Evolutionary conservation across 441 rosid genomes (phyloP).

Genomic region (Croton laevigatus): DNA sequence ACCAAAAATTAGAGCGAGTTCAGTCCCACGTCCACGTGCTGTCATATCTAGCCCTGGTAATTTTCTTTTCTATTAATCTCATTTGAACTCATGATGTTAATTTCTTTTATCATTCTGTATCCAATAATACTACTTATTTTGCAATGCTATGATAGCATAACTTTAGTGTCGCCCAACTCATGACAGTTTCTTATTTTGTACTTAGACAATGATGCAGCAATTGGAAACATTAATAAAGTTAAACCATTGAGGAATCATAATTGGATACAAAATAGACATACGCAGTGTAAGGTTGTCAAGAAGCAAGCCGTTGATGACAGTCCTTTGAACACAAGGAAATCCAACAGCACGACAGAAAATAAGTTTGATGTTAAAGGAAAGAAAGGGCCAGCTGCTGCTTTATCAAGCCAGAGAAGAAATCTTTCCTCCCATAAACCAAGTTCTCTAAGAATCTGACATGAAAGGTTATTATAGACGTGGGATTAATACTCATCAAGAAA

Average conservation of each 20-base stretch:
- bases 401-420: slow-evolving; percentile 27
- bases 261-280: slow-evolving; percentile 30
- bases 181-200: slow-evolving; percentile 2
- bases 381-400: slow-evolving; percentile 22
- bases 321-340: slow-evolving; percentile 22
- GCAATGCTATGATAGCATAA: too few relatives aligned
- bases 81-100: neutral
- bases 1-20: slow-evolving; percentile 44
- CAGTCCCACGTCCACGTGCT: slow-evolving; percentile 64
- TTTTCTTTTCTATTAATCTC: neutral
- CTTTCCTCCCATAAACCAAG: slow-evolving; percentile 23
- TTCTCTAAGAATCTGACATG: slow-evolving; percentile 18
- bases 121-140: too few relatives aligned
- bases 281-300: slow-evolving; percentile 25
- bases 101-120: neutral
- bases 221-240: slow-evolving; percentile 40
- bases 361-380: slow-evolving; percentile 27
- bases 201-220: slow-evolving; percentile 54
- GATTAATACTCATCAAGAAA: neutral
- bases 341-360: slow-evolving; percentile 21
- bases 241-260: slow-evolving; percentile 31
- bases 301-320: slow-evolving; percentile 17
- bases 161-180: slow-evolving; percentile 5
- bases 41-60: slow-evolving; percentile 67
- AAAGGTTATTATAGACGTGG: neutral